phyloP scores from a whole-genome alignment of 352 stramenopile species.

The Thraustotheca clavata region DNA sequence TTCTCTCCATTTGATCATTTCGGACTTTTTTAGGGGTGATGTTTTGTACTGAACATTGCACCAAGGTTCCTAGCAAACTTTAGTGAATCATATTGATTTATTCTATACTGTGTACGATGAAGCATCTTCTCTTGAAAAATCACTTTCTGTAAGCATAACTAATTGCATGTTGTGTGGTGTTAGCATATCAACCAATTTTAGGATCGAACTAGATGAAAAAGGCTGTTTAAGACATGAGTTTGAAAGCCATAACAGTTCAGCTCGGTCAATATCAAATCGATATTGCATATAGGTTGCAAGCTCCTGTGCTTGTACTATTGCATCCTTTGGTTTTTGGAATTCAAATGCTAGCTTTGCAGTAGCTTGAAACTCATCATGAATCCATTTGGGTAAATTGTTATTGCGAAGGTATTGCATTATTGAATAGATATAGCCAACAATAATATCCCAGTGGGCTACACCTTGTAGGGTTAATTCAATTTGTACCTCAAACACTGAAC shows the following conservation, averaged over 20 bases:
- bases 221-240: background rate
- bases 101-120: background rate
- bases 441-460: constrained; percentile 27
- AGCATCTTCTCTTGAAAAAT: background rate
- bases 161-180: constrained; percentile 49
- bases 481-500: constrained; percentile 35
- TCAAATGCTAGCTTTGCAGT: constrained; percentile 29
- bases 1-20: too few species aligned
- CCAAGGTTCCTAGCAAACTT: constrained; percentile 11
- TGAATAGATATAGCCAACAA: constrained; percentile 28
- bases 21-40: background rate
- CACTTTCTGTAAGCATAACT: constrained; percentile 43
- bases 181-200: constrained; percentile 42
- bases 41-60: background rate
- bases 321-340: constrained; percentile 27
- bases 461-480: constrained; percentile 28
- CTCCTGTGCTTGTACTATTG: constrained; percentile 32
- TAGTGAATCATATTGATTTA: constrained; percentile 16
- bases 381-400: constrained; percentile 21
- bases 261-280: constrained; percentile 30
- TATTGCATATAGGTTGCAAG: constrained; percentile 53
- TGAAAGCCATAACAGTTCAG: constrained; percentile 35
- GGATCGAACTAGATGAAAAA: constrained; percentile 45
- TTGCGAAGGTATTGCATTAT: constrained; percentile 22
- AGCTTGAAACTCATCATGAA: constrained; percentile 33